These are phyloP conservation scores for Chrysosporium keratinophilum DNA, from an alignment of 2,329 filamentous ascomycete species.

Conservation along the genomic window DNA sequence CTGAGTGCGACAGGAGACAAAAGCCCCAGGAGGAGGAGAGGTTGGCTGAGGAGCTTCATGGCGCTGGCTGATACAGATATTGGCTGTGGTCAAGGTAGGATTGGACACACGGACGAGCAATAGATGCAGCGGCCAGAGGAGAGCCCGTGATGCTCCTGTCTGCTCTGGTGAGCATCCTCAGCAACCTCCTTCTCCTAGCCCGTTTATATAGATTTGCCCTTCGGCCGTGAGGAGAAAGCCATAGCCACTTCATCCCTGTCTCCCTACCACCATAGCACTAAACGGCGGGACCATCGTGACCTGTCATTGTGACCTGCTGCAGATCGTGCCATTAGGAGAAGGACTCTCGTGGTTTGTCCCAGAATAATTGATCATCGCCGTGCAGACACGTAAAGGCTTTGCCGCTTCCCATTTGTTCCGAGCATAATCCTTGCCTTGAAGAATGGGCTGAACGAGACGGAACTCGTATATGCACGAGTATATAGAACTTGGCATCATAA, in stretches of 20 bases:
- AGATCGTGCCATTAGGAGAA: not conserved
- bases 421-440: not conserved
- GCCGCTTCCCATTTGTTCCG: no score
- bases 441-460: not conserved
- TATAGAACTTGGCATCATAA: not conserved
- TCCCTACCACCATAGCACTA: not conserved
- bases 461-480: not conserved
- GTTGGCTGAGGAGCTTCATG: constrained; percentile 13
- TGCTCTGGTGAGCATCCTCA: not conserved
- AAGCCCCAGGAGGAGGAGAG: constrained; percentile 5
- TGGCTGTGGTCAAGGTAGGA: not conserved
- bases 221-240: not conserved
- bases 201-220: not conserved
- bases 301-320: not conserved
- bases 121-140: not conserved
- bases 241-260: not conserved
- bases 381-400: not conserved
- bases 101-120: not conserved
- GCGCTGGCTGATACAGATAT: not conserved
- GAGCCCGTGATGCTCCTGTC: not conserved
- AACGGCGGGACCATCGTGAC: not conserved
- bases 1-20: not conserved
- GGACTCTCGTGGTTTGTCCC: not conserved
- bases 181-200: not conserved
- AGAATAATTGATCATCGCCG: not conserved